Conservation (phyloP, 2,329 filamentous ascomycete species). For the Exophiala dermatitidis region DNA sequence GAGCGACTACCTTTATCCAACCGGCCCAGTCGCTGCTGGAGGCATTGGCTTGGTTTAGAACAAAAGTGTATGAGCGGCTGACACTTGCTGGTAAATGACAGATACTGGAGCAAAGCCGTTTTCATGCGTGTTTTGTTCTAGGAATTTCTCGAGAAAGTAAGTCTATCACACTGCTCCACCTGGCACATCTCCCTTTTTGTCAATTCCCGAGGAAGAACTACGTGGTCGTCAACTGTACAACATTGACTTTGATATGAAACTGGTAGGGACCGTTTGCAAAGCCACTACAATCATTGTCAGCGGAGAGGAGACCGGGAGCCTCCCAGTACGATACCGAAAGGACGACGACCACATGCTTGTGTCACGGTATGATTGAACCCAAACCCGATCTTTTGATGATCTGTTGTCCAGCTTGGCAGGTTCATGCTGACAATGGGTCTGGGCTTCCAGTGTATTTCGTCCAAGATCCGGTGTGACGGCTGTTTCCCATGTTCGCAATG, state of each 20-base stretch:
- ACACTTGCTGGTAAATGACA: conserved; percentile 15
- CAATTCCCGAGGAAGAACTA: background rate
- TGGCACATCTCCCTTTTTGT: background rate
- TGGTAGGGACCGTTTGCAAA: conserved; percentile 40
- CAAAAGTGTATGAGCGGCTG: too few relatives aligned
- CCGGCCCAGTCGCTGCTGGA: too few relatives aligned
- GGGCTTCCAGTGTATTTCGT: conserved; percentile 38
- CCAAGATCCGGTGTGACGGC: conserved; percentile 44
- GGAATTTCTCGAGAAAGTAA: conserved; percentile 39
- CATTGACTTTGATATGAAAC: conserved; percentile 2
- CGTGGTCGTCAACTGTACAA: too few relatives aligned
- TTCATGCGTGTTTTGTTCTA: conserved; percentile 41
- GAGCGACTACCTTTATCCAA: conserved; percentile 12
- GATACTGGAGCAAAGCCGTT: conserved; percentile 45
- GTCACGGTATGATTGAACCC: conserved; percentile 35
- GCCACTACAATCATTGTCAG: conserved; percentile 40
- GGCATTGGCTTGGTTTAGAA: too few relatives aligned
- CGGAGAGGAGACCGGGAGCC: conserved; percentile 39
- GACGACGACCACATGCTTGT: conserved; percentile 42
- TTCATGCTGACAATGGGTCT: background rate
- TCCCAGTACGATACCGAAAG: conserved; percentile 41
- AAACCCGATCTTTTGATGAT: background rate
- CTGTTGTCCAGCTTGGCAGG: too few relatives aligned
- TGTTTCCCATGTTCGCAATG: conserved; percentile 40
- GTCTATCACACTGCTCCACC: too few relatives aligned